Evolutionary conservation across 768 basidiomycete species (phyloP), one percentile per base, ranked within the genome.

Genomic region (Hericium coralloides): DNA sequence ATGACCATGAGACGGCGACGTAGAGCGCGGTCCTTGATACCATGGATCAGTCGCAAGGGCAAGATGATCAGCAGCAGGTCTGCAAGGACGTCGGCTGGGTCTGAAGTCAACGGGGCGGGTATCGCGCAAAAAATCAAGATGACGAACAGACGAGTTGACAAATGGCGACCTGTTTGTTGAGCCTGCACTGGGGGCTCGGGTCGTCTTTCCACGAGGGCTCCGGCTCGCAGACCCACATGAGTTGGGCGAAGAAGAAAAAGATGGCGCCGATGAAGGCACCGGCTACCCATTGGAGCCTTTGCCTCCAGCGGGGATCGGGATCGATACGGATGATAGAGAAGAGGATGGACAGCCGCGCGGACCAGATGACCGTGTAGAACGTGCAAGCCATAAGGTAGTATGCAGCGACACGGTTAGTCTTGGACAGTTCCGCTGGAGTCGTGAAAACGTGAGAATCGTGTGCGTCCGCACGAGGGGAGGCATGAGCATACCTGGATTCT

Each of bases 301-400:
- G 37, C 3, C 55, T 55, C 49, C 48, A 59, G n/a, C 53, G n/a
- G 12, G 61, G 57, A 51, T 72, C 71, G 1, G 76, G 75, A 53
- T 77, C 76, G 62, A 81, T 72, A 38, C 81, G 77, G 53, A 81
- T 75, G 58, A 82, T 72, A 6, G 79, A 80, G 67, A 78, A 79
- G 7, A 82, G 66, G 47, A 81, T 80, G 23, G 79, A 75, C n/a
- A 79, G 67, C 18, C 80, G 74, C 2, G 80, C 66, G 31, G 54
- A 58, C 66, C 66, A 67, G 23, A 67, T 67, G 59, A 67, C 59
- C 14, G 58, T 38, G 58, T 67, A 67, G 48, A 67, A 67, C 1
- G 65, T 59, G 3, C 57, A 54, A 17, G 66, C 65, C 65, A 67
- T 67, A 52, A 67, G 62, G 56, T 67, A 66, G 60, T 67, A 67